phyloP scores from a whole-genome alignment of 768 basidiomycete species.

The Russula vinacea region DNA sequence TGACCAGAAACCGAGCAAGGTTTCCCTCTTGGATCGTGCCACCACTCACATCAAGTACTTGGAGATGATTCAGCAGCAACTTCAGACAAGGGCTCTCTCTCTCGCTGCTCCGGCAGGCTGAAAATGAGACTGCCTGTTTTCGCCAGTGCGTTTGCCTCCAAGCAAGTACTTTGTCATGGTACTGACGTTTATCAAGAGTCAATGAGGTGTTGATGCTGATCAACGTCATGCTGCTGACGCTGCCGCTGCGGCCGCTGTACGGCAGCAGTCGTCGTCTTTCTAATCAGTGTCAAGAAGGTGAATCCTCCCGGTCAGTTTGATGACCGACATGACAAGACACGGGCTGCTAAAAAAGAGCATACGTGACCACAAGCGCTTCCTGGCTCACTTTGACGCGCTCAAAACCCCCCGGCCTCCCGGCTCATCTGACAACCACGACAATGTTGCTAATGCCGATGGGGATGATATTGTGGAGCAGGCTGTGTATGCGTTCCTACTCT shows the following conservation, averaged over 20 bases:
- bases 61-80: conserved; percentile 71
- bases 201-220: conserved; percentile 90
- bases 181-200: conserved; percentile 44
- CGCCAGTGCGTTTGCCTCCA: conserved; percentile 46
- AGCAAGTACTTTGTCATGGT: background rate
- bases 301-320: conserved; percentile 52
- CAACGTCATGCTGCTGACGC: conserved; percentile 61
- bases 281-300: conserved; percentile 52
- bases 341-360: conserved; percentile 67
- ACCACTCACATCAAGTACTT: conserved; percentile 85
- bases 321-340: conserved; percentile 51
- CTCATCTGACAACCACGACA: background rate
- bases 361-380: conserved; percentile 82
- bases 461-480: conserved; percentile 51
- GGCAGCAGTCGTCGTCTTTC: conserved; percentile 44
- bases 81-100: conserved; percentile 75
- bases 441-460: conserved; percentile 1
- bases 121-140: conserved; percentile 76
- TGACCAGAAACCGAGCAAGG: conserved; percentile 93
- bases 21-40: conserved; percentile 83
- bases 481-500: conserved; percentile 65
- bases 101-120: conserved; percentile 72
- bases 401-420: conserved; percentile 40
- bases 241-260: conserved; percentile 53
- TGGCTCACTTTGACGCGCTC: conserved; percentile 76